phyloP scores from a whole-genome alignment of 176 grass and related monocot genomes.

The Raddia guianensis region DNA sequence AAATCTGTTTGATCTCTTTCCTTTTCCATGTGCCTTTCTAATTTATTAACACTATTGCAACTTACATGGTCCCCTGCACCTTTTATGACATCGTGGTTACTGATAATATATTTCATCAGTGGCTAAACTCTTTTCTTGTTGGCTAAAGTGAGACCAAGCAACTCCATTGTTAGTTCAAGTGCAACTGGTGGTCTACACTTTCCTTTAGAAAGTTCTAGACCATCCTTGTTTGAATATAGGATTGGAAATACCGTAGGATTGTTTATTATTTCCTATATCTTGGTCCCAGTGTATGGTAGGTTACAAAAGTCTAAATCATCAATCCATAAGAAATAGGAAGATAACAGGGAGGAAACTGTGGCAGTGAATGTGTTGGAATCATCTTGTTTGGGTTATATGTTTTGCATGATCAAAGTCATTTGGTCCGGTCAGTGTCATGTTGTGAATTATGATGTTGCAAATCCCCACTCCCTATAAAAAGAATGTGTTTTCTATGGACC shows the following conservation, averaged over 20 bases:
- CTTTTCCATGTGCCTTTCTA: slow-evolving; percentile 36
- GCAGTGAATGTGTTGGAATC: not conserved
- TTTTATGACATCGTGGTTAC: slow-evolving; percentile 47
- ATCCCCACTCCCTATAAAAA: not conserved
- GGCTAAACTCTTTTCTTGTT: slow-evolving; percentile 48
- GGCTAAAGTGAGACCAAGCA: slow-evolving; percentile 44
- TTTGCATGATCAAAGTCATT: slow-evolving; percentile 11
- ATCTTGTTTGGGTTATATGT: slow-evolving; percentile 9
- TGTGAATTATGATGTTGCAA: slow-evolving; percentile 22
- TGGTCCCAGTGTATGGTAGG: not conserved
- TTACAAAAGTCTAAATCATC: not conserved
- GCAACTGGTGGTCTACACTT: slow-evolving; percentile 35
- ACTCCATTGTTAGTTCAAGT: slow-evolving; percentile 26
- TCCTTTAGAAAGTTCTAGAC: slow-evolving; percentile 14
- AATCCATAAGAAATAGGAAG: not conserved
- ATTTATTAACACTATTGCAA: slow-evolving; percentile 13
- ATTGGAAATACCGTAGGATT: not conserved
- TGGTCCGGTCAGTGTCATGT: not conserved
- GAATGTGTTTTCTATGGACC: slow-evolving; percentile 6
- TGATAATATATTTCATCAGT: slow-evolving; percentile 39
- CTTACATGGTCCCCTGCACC: slow-evolving; percentile 38
- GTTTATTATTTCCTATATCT: not conserved
- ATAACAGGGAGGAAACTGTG: slow-evolving; percentile 3
- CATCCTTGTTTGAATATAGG: slow-evolving; percentile 26
- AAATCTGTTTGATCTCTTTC: slow-evolving; percentile 32